phyloP scores from a whole-genome alignment of 495 filamentous ascomycete species.

The Rhypophila decipiens region DNA sequence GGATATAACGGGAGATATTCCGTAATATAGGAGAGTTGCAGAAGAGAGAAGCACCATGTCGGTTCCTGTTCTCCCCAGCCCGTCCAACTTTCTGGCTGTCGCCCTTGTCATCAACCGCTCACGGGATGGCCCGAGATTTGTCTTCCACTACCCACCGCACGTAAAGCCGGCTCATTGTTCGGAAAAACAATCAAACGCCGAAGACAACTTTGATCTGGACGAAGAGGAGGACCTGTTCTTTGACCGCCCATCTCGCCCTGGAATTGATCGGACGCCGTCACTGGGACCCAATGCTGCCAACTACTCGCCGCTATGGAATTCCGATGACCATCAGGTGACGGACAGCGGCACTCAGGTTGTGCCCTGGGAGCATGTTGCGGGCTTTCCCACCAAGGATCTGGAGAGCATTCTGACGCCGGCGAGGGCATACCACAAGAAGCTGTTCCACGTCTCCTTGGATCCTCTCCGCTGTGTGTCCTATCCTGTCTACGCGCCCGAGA shows the following conservation, averaged over 20 bases:
- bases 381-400: conserved; percentile 68
- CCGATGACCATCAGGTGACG: conserved; percentile 47
- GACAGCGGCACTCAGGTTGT: conserved; percentile 48
- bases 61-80: conserved; percentile 38
- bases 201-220: conserved; percentile 35
- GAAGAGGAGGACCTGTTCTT: conserved; percentile 39
- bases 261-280: conserved; percentile 24
- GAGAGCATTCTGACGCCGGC: conserved; percentile 79
- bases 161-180: conserved; percentile 26
- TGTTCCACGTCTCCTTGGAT: conserved; percentile 82
- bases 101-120: conserved; percentile 78
- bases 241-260: conserved; percentile 22
- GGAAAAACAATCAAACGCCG: conserved; percentile 14
- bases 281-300: conserved; percentile 29
- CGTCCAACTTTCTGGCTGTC: conserved; percentile 59
- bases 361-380: conserved; percentile 73
- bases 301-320: conserved; percentile 49
- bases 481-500: conserved; percentile 79
- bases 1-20: no score
- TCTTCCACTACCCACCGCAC: conserved; percentile 80
- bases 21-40: no score
- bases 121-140: conserved; percentile 72
- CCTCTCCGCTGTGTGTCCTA: conserved; percentile 78
- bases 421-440: conserved; percentile 72
- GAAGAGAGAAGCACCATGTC: no score